Evolutionary conservation across 805 yeast species (phyloP), one percentile per base, ranked within the genome.

Genomic region (Maudiozyma serrabonitensis): DNA sequence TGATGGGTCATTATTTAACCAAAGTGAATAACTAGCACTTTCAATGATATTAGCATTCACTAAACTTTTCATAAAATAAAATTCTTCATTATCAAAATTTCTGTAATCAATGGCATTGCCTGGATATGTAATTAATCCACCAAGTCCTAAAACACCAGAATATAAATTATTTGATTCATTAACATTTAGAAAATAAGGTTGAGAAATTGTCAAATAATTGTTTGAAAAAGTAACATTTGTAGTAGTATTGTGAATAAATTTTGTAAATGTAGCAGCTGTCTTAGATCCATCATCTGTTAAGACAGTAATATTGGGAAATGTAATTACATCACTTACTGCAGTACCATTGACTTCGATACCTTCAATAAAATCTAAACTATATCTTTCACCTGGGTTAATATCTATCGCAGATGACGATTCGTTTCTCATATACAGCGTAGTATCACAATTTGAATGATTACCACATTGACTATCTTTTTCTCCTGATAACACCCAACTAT

Each of bases 131-230:
- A 54, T 51, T 13, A 53, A 41, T 4, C 72, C 69, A n/a, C 75
- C 73, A 1, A 78, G 52, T 6, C 81, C 82, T 8, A 78, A 53
- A 0, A 74, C 73, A 31, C 81, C 82, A 5, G 60, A 50, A 6
- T 4, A 18, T 6, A 39, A 9, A 19, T 67, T 66, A 47, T 60
- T 56, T 1, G 77, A 63, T n/a, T 58, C 57, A 50, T 72, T 69
- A 0, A 71, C 69, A 42, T 56, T 54, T 12, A 75, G 50, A 52
- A 78, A 76, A 0, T 68, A 61, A 9, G 67, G 41, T 39, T 61
- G 51, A 1, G 55, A 52, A 3, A 73, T 35, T 16, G 50, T 43
- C 26, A 64, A 13, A 6, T 50, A 32, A 15, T 44, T 34, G 8
- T 46, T 41, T 26, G 49, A 40, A 13, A 46, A 28, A 2, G 39